Percentiles rank a stretch among this genome's conserved stretches.
These are phyloP conservation scores for Volvox carteri DNA, from an alignment of 163 green algal genomes.

Conservation along the genomic window DNA sequence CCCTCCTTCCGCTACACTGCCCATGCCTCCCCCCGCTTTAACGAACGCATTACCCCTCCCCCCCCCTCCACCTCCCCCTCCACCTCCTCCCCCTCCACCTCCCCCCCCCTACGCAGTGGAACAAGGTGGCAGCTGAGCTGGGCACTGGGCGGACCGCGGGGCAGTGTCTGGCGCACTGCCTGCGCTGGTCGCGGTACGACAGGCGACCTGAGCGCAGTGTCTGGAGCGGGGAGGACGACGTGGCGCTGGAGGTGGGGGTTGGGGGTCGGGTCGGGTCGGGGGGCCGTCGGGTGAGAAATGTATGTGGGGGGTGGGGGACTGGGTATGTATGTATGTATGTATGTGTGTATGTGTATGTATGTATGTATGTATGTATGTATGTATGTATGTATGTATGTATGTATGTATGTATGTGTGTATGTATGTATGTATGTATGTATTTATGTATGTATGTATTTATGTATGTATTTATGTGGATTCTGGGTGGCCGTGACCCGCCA, in stretches of 20 bases:
- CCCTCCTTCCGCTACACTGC: too few species aligned
- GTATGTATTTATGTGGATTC: too few species aligned
- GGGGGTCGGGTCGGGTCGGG: background rate
- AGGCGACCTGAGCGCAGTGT: background rate
- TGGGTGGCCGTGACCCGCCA: too few species aligned
- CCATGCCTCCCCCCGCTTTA: too few species aligned
- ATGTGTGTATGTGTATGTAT: background rate
- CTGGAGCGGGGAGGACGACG: constrained; percentile 27
- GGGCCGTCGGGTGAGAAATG: background rate
- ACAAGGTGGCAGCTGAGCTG: constrained; percentile 20
- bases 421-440: background rate
- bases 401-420: background rate
- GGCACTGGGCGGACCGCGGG: constrained; percentile 35
- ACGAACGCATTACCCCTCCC: too few species aligned
- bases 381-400: background rate
- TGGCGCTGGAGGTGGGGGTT: background rate
- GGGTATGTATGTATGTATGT: background rate
- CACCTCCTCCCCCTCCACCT: background rate
- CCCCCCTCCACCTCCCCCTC: background rate
- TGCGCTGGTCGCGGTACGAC: constrained; percentile 37
- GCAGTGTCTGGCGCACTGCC: constrained; percentile 49
- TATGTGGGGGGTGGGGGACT: background rate
- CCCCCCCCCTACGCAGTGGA: constrained; percentile 35
- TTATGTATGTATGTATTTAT: too few species aligned
- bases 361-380: background rate